Evolutionary conservation across 371 early-diverging fungal species (phyloP).

Genomic region (Mortierella polycephala): DNA sequence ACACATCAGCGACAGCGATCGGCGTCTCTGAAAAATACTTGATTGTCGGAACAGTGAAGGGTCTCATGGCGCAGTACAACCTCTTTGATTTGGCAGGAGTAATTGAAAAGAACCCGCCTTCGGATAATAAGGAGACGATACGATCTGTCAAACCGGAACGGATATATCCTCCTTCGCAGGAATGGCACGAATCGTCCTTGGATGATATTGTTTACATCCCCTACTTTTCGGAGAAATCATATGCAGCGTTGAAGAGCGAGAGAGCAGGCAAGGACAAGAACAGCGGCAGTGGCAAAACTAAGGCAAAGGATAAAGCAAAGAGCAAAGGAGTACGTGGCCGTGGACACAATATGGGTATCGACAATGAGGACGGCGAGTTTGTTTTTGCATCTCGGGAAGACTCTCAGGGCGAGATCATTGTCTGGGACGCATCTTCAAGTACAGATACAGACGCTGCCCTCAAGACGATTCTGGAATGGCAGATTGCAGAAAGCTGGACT

Average conservation of each 20-base stretch:
- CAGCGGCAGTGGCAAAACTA: conserved; percentile 27
- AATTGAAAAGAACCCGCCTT: background rate
- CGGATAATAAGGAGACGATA: background rate
- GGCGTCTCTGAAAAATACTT: conserved; percentile 49
- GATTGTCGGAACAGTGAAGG: conserved; percentile 40
- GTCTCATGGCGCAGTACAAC: conserved; percentile 49
- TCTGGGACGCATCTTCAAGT: conserved; percentile 47
- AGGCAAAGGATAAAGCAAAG: conserved; percentile 9
- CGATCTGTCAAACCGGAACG: conserved; percentile 19
- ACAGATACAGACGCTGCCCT: conserved; percentile 38
- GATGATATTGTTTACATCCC: conserved; percentile 63
- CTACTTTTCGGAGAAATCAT: conserved; percentile 37
- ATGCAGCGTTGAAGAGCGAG: conserved; percentile 16
- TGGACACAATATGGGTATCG: conserved; percentile 63
- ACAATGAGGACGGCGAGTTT: conserved; percentile 26
- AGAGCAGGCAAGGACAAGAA: conserved; percentile 49
- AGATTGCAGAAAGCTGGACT: conserved; percentile 42
- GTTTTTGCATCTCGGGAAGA: conserved; percentile 46
- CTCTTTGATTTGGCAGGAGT: conserved; percentile 18
- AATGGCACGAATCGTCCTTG: conserved; percentile 70
- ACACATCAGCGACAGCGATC: conserved; percentile 39
- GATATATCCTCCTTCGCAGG: conserved; percentile 61
- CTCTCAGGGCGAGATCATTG: conserved; percentile 48
- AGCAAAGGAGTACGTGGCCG: conserved; percentile 5
- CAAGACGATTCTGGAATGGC: conserved; percentile 50